Percentiles rank a stretch among this genome's conserved stretches.
phyloP scores from a whole-genome alignment of 2,329 filamentous ascomycete species.

The Cordyceps javanica region DNA sequence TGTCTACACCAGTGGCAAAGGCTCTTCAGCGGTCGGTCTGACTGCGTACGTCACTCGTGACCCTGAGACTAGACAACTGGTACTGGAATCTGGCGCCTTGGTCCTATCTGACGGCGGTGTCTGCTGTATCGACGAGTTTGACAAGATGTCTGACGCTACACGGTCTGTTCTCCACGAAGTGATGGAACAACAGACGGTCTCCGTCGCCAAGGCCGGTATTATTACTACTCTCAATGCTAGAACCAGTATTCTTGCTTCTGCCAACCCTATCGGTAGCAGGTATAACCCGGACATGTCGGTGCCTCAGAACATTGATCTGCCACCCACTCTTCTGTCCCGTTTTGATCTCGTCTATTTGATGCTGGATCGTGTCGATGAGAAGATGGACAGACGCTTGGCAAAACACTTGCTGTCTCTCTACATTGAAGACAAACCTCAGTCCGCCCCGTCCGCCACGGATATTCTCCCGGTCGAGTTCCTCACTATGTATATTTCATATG shows the following conservation, averaged over 20 bases:
- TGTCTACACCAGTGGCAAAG: slow-evolving; percentile 76
- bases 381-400: slow-evolving; percentile 78
- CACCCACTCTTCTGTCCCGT: slow-evolving; percentile 87
- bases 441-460: slow-evolving; percentile 66
- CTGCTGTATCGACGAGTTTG: slow-evolving; percentile 80
- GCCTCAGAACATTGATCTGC: slow-evolving; percentile 95
- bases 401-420: slow-evolving; percentile 96
- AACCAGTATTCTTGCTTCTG: slow-evolving; percentile 91
- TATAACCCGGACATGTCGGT: slow-evolving; percentile 96
- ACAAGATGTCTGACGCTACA: slow-evolving; percentile 78
- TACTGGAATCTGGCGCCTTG: slow-evolving; percentile 72
- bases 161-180: slow-evolving; percentile 80
- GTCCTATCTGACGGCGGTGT: slow-evolving; percentile 77
- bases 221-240: slow-evolving; percentile 94
- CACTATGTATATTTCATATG: slow-evolving; percentile 95
- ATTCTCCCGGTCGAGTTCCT: slow-evolving; percentile 91
- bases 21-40: slow-evolving; percentile 73
- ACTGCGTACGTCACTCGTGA: slow-evolving; percentile 78
- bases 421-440: slow-evolving; percentile 87
- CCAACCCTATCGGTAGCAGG: slow-evolving; percentile 95
- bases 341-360: slow-evolving; percentile 98
- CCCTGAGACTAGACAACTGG: slow-evolving; percentile 72
- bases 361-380: slow-evolving; percentile 87
- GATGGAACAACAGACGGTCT: slow-evolving; percentile 84
- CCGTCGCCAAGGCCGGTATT: slow-evolving; percentile 85